Conservation (phyloP, 148 eudicot genomes). For the Fagopyrum esculentum region DNA sequence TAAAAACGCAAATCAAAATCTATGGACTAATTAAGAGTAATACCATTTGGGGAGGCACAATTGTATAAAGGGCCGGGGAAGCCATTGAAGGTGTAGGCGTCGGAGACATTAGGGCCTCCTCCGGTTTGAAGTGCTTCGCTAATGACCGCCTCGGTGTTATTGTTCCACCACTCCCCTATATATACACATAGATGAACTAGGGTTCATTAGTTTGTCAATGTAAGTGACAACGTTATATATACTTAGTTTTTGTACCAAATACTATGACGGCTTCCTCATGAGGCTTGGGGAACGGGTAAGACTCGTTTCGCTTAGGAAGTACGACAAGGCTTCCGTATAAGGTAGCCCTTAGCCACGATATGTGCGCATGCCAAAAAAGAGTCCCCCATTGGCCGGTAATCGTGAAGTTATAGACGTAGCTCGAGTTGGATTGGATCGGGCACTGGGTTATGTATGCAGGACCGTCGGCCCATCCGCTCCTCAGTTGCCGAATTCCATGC, state of each 20-base stretch:
- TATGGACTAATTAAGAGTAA: neutral
- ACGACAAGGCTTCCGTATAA: slow-evolving; percentile 49
- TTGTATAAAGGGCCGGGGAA: slow-evolving; percentile 54
- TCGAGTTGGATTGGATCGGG: slow-evolving; percentile 37
- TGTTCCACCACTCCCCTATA: slow-evolving; percentile 70
- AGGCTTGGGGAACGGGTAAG: slow-evolving; percentile 60
- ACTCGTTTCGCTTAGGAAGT: slow-evolving; percentile 34
- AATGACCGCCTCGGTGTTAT: slow-evolving; percentile 47
- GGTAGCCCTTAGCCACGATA: slow-evolving; percentile 58
- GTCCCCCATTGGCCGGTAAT: slow-evolving; percentile 62
- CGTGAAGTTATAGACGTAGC: slow-evolving; percentile 56
- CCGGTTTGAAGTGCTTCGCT: slow-evolving; percentile 50
- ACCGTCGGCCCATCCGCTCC: slow-evolving; percentile 59
- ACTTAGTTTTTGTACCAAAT: slow-evolving; percentile 24
- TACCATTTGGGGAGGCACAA: slow-evolving; percentile 50
- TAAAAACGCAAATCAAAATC: too few species aligned
- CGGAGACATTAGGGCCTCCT: slow-evolving; percentile 53
- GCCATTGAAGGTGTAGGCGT: slow-evolving; percentile 57
- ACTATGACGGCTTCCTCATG: slow-evolving; percentile 47
- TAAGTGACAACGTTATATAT: neutral
- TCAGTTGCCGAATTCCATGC: slow-evolving; percentile 56
- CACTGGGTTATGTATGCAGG: neutral
- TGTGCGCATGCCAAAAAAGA: slow-evolving; percentile 52
- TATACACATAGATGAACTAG: neutral
- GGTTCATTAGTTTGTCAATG: neutral